Base-by-base conservation (phyloP, 345 rosid species). In the Populus simonii region DNA sequence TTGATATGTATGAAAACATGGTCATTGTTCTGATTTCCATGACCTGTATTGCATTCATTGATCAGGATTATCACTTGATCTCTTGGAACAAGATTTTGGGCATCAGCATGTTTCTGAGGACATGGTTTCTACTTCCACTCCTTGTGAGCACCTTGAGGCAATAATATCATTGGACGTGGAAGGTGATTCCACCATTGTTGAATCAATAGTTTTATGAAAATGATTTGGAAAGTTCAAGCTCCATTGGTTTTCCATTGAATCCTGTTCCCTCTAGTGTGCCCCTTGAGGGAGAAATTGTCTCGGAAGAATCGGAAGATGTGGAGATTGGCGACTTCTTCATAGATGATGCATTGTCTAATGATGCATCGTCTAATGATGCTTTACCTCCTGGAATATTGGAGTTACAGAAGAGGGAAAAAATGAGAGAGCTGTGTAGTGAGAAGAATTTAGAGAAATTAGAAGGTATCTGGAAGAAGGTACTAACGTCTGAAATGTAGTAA, bases 381-480 rank as follows among this genome's bases (percentile, higher is more conserved):
- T 72, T 84, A 18, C 76, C 88, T 53, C 74, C 84, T 38, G 93
- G 89, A 87, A 78, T 94, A 71, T 53, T 89, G 84, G 85, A 85
- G 84, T 74, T 89, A 68, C 94, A 92, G 74, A 89, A 87, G 85
- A 86, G 88, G 81, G 95, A 90, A 84, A 90, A 80, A 84, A 76
- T 87, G 84, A 93, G 84, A 82, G 89, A 86, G 82, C 79, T 89
- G 74, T 70, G 81, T 71, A 88, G 86, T 79, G 95, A 85, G 86
- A 87, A 90, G 83, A 87, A 89, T 85, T 74, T 92, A 47, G 88
- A 75, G 83, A 92, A 89, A 89, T 83, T 92, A 82, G 89, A 90
- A 27, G 97, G 98, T 63, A 88, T 94, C 76, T 94, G 98, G 98
- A 94, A 89, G 86, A 92, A 94, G 98, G 98, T 94, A 78, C 29